Base-by-base conservation (phyloP, 2,329 filamentous ascomycete genomes). In the Penicillium sp. region DNA sequence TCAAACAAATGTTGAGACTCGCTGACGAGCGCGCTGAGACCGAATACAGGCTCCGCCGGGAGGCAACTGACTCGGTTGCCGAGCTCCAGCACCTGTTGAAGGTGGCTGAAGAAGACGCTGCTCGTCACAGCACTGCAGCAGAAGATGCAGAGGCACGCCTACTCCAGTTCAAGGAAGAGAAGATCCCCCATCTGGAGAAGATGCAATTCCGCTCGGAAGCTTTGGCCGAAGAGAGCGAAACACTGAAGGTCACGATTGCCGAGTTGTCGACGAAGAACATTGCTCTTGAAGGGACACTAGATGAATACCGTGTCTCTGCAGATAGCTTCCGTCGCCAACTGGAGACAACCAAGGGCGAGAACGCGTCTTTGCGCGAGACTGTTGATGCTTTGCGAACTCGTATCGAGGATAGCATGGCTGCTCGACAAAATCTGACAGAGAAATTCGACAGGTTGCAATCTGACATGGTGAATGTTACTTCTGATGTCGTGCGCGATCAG, bases 401-500 rank as follows among this genome's bases (percentile, higher is more conserved):
- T 64, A 81, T 93, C 37, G 84, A 93, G 61, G 90, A 95, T 71
- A 91, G 89, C 61, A 83, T 90, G 62, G 83, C 85, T 54, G 80
- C 94, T 50, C 85, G 90, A 49, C 88, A 95, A 65, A 83, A 79
- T 51, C 90, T 94, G 80, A 85, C 89, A 56, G 76, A 77, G 65
- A 95, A 93, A 69, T 86, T 96, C 61, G 82, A 91, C 58, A 83
- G 83, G 50, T 75, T 98, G 35, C 90, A 97, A 68, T 81, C 89
- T 54, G 89, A 96, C 58, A 91, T 97, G 85, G 80, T 83, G 29
- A 76, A 76, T 47, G 87, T 89, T 42, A 84, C 88, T 45, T 82
- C 82, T 40, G 85, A 95, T 52, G 83, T 96, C 52, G 83, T 86
- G 24, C 83, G 87, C 59, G 90, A 97, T 64, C 91, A 90, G 64